phyloP scores from a whole-genome alignment of 2,329 filamentous ascomycete genomes.

The Aureobasidium sp. region DNA sequence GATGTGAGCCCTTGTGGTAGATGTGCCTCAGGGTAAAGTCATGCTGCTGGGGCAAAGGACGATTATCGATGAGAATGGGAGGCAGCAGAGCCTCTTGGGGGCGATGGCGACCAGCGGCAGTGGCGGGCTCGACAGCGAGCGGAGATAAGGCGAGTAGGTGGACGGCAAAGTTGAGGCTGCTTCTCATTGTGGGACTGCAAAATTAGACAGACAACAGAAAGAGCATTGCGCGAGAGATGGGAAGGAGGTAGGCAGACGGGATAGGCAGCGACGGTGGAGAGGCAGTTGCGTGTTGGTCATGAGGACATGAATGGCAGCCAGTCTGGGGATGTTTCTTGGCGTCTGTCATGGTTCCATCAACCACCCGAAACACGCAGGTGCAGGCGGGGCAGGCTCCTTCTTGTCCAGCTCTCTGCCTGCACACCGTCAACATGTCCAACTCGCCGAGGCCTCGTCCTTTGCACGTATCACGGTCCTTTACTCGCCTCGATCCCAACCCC shows the following conservation, averaged over 20 bases:
- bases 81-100: constrained; percentile 18
- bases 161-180: background rate
- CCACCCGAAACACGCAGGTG: background rate
- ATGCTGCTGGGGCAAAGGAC: constrained; percentile 6
- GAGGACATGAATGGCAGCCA: background rate
- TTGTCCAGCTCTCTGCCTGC: background rate
- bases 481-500: constrained; percentile 38
- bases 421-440: constrained; percentile 13
- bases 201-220: background rate
- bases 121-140: constrained; percentile 4
- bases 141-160: constrained; percentile 15
- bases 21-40: constrained; percentile 68
- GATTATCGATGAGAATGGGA: background rate
- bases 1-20: constrained; percentile 81
- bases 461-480: constrained; percentile 36
- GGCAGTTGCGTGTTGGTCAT: background rate
- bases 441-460: constrained; percentile 7
- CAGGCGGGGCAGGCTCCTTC: background rate
- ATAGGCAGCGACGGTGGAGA: background rate
- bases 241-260: background rate
- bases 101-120: constrained; percentile 3
- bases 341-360: background rate
- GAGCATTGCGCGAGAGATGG: background rate
- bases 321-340: constrained; percentile 1
- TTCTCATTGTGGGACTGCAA: constrained; percentile 10